These are phyloP conservation scores for Pseudopithomyces chartarum DNA, from an alignment of 2,329 filamentous ascomycete species.

Conservation along the genomic window DNA sequence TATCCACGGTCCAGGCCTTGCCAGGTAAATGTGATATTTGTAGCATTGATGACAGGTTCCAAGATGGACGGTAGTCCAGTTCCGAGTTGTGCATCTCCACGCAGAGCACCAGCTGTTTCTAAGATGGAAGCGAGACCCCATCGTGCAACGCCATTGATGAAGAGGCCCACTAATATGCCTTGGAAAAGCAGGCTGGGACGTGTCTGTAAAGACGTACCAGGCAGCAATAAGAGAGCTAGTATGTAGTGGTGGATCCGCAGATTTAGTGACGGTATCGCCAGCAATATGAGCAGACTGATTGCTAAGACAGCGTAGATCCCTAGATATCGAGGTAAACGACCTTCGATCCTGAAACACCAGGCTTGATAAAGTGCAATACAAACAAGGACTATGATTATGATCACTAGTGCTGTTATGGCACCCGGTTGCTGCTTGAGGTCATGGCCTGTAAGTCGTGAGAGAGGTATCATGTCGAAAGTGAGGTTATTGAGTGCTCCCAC, in stretches of 20 bases:
- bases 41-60: constrained; percentile 44
- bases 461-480: constrained; percentile 42
- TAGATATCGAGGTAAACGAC: constrained; percentile 71
- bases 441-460: constrained; percentile 42
- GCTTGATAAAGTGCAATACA: constrained; percentile 37
- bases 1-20: constrained; percentile 53
- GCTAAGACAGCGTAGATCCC: constrained; percentile 79
- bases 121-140: constrained; percentile 93
- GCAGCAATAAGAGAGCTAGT: constrained; percentile 82
- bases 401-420: constrained; percentile 40
- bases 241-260: constrained; percentile 93
- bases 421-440: constrained; percentile 45
- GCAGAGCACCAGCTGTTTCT: constrained; percentile 75
- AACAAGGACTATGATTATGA: constrained; percentile 37
- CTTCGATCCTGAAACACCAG: constrained; percentile 40
- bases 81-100: constrained; percentile 57
- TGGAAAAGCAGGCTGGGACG: constrained; percentile 86
- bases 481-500: constrained; percentile 40
- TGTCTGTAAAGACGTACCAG: constrained; percentile 87
- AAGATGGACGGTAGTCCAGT: constrained; percentile 60
- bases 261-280: constrained; percentile 76
- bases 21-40: constrained; percentile 55
- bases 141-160: constrained; percentile 89
- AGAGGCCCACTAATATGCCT: constrained; percentile 85
- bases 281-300: constrained; percentile 78